phyloP scores from a whole-genome alignment of 1,284 basidiomycete genomes.

The Tylopilus sp. region DNA sequence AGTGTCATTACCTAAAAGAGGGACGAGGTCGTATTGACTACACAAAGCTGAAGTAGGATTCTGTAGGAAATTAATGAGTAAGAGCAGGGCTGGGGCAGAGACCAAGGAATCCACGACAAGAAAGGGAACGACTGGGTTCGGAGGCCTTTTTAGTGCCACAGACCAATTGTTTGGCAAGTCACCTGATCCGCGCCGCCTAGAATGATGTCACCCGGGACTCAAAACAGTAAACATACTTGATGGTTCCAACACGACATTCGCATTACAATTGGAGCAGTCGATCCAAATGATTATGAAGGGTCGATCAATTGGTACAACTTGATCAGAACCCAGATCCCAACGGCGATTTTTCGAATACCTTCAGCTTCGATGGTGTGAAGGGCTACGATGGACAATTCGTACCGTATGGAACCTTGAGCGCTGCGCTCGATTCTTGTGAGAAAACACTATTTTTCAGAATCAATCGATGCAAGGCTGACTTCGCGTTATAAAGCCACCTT shows the following conservation, averaged over 20 bases:
- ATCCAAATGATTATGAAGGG: constrained; percentile 46
- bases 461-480: background rate
- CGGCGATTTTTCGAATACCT: constrained; percentile 29
- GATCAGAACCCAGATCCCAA: constrained; percentile 27
- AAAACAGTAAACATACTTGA: constrained; percentile 34
- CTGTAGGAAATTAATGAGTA: too few species aligned
- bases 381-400: constrained; percentile 42
- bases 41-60: too few species aligned
- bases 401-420: constrained; percentile 32
- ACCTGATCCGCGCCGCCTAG: background rate
- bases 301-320: constrained; percentile 43
- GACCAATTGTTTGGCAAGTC: constrained; percentile 31
- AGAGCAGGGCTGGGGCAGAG: too few species aligned
- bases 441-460: background rate
- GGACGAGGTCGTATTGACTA: too few species aligned
- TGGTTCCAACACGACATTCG: constrained; percentile 19
- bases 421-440: constrained; percentile 38
- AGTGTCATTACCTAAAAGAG: too few species aligned
- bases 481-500: constrained; percentile 21
- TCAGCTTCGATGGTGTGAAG: constrained; percentile 43
- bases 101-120: too few species aligned
- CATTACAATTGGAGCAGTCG: constrained; percentile 44
- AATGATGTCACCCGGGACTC: background rate
- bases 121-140: constrained; percentile 26
- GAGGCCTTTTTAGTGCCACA: constrained; percentile 26